Evolutionary conservation across 2,329 filamentous ascomycete species (phyloP).

Genomic region (Aureobasidium subglaciale): DNA sequence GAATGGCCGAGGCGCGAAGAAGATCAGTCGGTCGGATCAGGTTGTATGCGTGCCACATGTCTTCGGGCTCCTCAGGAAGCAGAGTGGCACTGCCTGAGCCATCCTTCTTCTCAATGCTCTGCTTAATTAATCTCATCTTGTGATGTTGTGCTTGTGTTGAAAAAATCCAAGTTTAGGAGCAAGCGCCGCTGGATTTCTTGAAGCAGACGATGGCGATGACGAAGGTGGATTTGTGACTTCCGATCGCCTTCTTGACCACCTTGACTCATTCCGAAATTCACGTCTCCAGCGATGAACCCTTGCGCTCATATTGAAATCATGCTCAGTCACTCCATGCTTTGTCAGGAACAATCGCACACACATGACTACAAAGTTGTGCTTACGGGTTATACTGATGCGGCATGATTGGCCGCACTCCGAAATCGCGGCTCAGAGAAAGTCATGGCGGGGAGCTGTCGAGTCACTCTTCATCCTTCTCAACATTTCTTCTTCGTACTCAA

Average conservation of each 20-base stretch:
- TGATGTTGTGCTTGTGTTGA: not conserved
- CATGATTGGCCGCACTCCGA: not conserved
- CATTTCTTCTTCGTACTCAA: not conserved
- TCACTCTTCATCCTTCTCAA: slow-evolving; percentile 1
- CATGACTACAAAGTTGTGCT: not conserved
- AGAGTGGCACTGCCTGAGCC: slow-evolving; percentile 60
- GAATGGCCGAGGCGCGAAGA: slow-evolving; percentile 59
- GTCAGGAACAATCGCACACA: too few relatives aligned
- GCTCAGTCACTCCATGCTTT: not conserved
- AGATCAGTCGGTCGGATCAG: slow-evolving; percentile 60
- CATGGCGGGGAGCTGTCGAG: not conserved
- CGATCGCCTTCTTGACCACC: not conserved
- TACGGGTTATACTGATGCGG: not conserved
- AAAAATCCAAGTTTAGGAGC: not conserved
- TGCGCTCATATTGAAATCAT: not conserved
- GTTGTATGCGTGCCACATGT: slow-evolving; percentile 76
- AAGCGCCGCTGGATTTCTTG: not conserved
- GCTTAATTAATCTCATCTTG: slow-evolving; percentile 60
- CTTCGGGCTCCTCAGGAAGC: slow-evolving; percentile 65
- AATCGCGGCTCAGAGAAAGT: not conserved
- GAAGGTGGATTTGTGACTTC: slow-evolving; percentile 10
- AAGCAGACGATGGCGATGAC: slow-evolving; percentile 9
- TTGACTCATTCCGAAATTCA: not conserved
- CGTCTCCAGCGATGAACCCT: not conserved
- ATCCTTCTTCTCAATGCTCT: slow-evolving; percentile 55